Conservation (phyloP, 169 alveolate species). For the Amoebophrya sp. region DNA sequence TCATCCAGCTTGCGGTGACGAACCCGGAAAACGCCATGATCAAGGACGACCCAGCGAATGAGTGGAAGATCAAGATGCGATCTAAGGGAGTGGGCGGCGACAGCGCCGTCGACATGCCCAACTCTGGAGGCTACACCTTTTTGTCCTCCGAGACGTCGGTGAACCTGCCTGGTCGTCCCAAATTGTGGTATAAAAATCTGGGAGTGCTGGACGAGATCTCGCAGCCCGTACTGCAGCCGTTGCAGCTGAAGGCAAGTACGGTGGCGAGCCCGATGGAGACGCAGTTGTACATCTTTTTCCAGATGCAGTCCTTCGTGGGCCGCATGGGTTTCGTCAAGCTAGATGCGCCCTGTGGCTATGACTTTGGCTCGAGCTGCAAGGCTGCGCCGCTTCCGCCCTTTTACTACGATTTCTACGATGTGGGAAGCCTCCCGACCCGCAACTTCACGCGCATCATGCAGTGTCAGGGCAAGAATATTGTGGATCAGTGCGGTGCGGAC, state of each 20-base stretch:
- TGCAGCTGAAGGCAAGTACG: background rate
- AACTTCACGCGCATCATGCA: background rate
- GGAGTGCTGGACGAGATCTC: background rate
- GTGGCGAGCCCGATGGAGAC: background rate
- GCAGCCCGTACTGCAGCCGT: slow-evolving; percentile 21
- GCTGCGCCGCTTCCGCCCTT: background rate
- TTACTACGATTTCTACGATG: background rate
- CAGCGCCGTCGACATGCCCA: background rate
- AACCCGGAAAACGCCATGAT: slow-evolving; percentile 19
- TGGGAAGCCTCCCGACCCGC: background rate
- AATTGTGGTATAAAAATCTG: background rate
- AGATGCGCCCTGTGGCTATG: slow-evolving; percentile 31
- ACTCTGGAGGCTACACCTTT: background rate
- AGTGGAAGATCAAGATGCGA: background rate
- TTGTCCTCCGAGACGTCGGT: background rate
- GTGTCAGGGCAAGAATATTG: slow-evolving; percentile 5
- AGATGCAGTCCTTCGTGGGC: background rate
- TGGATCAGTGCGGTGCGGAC: slow-evolving; percentile 1
- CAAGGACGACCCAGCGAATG: slow-evolving; percentile 10
- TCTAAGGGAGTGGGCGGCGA: background rate
- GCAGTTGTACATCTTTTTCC: background rate
- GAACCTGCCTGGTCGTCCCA: background rate
- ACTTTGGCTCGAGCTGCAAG: slow-evolving; percentile 29
- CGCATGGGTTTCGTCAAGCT: background rate
- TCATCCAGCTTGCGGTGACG: background rate